Percentiles rank a stretch among this genome's conserved stretches.
These are phyloP conservation scores for Calonectria leucothoes DNA, from an alignment of 2,329 filamentous ascomycete species.

Conservation along the genomic window DNA sequence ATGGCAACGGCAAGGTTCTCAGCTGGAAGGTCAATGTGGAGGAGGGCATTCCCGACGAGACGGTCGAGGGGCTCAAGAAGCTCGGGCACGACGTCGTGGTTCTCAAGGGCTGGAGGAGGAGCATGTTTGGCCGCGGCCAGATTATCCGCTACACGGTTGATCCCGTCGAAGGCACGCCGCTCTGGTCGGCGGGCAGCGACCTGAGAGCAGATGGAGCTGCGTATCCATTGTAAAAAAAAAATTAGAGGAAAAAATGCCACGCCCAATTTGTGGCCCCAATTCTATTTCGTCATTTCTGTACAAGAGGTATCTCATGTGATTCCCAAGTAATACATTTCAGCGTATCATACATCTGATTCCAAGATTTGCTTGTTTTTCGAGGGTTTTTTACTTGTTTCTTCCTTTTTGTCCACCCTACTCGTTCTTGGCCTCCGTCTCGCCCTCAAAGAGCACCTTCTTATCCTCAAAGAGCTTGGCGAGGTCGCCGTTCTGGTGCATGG, in stretches of 20 bases:
- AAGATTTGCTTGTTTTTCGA: background rate
- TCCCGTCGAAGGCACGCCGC: slow-evolving; percentile 70
- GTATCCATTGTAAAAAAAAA: slow-evolving; percentile 62
- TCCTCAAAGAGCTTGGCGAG: slow-evolving; percentile 92
- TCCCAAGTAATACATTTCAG: slow-evolving; percentile 39
- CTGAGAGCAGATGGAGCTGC: slow-evolving; percentile 83
- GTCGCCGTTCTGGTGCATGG: slow-evolving; percentile 97
- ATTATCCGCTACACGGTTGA: slow-evolving; percentile 84
- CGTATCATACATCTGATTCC: slow-evolving; percentile 39
- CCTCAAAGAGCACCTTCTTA: slow-evolving; percentile 82
- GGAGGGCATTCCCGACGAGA: slow-evolving; percentile 79
- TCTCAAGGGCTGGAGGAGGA: slow-evolving; percentile 72
- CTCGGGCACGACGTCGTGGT: slow-evolving; percentile 81
- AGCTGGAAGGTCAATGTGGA: slow-evolving; percentile 81
- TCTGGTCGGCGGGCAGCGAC: slow-evolving; percentile 94
- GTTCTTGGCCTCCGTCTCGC: slow-evolving; percentile 53
- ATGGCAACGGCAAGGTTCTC: slow-evolving; percentile 65
- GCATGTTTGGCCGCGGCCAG: slow-evolving; percentile 87
- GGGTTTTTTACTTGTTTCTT: background rate
- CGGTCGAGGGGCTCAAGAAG: slow-evolving; percentile 72
- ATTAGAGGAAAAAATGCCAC: slow-evolving; percentile 16
- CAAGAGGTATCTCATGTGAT: slow-evolving; percentile 40
- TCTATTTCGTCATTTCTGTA: slow-evolving; percentile 39
- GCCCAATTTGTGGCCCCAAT: slow-evolving; percentile 6
- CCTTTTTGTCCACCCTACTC: slow-evolving; percentile 41